A percentile compares a stretch with the other conserved stretches of the same genome.
Evolutionary conservation across 2,329 filamentous ascomycete species (phyloP).

Genomic region (Nemania sp.): DNA sequence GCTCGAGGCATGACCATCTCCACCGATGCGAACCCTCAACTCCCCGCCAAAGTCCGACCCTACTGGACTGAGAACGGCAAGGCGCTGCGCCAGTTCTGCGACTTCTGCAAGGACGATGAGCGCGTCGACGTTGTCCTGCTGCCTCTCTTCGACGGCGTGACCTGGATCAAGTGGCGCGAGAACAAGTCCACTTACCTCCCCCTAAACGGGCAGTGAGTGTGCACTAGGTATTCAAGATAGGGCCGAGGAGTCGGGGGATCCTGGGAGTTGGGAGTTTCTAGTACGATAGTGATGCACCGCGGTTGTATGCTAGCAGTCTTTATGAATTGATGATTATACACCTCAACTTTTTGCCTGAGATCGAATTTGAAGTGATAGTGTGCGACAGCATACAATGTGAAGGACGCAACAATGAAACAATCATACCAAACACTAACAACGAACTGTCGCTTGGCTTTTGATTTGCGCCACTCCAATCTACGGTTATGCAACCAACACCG

Average conservation of each 20-base stretch:
- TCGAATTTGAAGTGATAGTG: no score
- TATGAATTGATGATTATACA: no score
- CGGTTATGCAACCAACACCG: no score
- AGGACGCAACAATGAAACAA: no score
- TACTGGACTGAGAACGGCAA: slow-evolving; percentile 26
- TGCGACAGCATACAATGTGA: no score
- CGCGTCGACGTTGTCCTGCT: slow-evolving; percentile 23
- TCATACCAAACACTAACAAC: no score
- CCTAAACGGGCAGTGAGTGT: background rate
- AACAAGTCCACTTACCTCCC: background rate
- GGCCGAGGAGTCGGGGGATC: no score
- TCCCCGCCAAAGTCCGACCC: slow-evolving; percentile 20
- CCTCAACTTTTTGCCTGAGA: no score
- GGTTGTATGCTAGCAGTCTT: no score
- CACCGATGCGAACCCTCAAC: slow-evolving; percentile 17
- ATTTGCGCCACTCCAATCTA: no score
- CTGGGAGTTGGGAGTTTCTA: background rate
- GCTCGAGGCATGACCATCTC: slow-evolving; percentile 26
- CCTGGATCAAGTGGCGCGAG: slow-evolving; percentile 23
- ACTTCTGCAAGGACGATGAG: slow-evolving; percentile 18
- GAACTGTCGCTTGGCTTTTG: no score
- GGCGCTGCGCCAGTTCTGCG: slow-evolving; percentile 24
- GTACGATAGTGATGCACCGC: background rate
- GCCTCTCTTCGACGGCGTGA: slow-evolving; percentile 24
- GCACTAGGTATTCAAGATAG: no score